phyloP scores from a whole-genome alignment of 2,329 filamentous ascomycete species.

The Neurospora sp. region DNA sequence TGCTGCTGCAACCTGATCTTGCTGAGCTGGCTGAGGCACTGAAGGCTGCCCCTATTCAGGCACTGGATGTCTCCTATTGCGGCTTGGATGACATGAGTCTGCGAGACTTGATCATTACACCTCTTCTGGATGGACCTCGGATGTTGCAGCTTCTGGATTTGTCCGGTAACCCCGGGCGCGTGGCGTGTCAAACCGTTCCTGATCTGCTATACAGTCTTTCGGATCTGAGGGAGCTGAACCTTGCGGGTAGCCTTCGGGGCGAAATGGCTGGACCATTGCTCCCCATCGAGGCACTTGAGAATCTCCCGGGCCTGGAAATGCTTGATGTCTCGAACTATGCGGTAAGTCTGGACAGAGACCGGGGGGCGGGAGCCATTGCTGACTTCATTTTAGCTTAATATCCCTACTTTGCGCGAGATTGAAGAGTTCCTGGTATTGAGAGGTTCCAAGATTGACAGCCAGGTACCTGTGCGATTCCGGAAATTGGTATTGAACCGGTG shows the following conservation, averaged over 20 bases:
- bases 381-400: slow-evolving; percentile 31
- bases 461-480: slow-evolving; percentile 28
- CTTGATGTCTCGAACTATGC: slow-evolving; percentile 46
- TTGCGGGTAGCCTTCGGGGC: slow-evolving; percentile 41
- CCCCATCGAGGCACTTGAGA: slow-evolving; percentile 31
- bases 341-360: slow-evolving; percentile 23
- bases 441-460: slow-evolving; percentile 6
- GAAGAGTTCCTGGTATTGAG: slow-evolving; percentile 31
- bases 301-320: slow-evolving; percentile 39
- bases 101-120: slow-evolving; percentile 35
- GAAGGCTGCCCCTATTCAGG: slow-evolving; percentile 27
- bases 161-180: slow-evolving; percentile 42
- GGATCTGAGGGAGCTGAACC: slow-evolving; percentile 37
- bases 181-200: slow-evolving; percentile 37
- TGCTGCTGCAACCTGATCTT: slow-evolving; percentile 35
- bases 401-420: slow-evolving; percentile 36
- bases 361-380: neutral
- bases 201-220: slow-evolving; percentile 33
- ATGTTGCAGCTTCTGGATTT: slow-evolving; percentile 40
- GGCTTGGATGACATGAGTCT: slow-evolving; percentile 40
- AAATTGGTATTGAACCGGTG: slow-evolving; percentile 41
- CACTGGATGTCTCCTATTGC: slow-evolving; percentile 41
- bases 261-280: slow-evolving; percentile 37
- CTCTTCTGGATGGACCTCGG: slow-evolving; percentile 32
- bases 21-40: slow-evolving; percentile 32